These are phyloP conservation scores for Podospora pseudocomata DNA, from an alignment of 495 filamentous ascomycete genomes.

Conservation along the genomic window DNA sequence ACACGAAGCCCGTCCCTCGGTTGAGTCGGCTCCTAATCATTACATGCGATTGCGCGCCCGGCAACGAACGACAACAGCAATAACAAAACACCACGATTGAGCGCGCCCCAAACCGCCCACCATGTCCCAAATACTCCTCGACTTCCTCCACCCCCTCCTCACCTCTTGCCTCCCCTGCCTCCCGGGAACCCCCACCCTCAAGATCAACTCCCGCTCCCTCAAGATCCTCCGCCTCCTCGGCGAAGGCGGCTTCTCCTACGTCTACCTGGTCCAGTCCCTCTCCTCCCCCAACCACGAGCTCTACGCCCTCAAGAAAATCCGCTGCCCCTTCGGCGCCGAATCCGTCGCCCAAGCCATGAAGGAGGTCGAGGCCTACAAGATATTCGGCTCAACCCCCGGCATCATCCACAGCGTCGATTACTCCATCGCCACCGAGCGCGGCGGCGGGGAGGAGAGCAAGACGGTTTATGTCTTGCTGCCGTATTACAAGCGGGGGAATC, in stretches of 20 bases:
- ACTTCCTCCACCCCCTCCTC: slow-evolving; percentile 76
- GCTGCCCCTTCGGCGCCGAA: slow-evolving; percentile 94
- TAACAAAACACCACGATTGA: background rate
- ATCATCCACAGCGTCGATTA: slow-evolving; percentile 93
- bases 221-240: slow-evolving; percentile 91
- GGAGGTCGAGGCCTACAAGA: slow-evolving; percentile 92
- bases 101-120: slow-evolving; percentile 4
- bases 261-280: slow-evolving; percentile 95
- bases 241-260: slow-evolving; percentile 97
- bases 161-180: slow-evolving; percentile 95
- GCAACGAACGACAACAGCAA: background rate
- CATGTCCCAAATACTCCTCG: slow-evolving; percentile 85
- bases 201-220: slow-evolving; percentile 92
- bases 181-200: slow-evolving; percentile 84
- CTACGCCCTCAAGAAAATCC: slow-evolving; percentile 96
- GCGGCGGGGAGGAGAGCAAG: slow-evolving; percentile 58
- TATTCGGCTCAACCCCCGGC: slow-evolving; percentile 75
- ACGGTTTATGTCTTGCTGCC: slow-evolving; percentile 95
- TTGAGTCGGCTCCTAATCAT: background rate
- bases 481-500: slow-evolving; percentile 89
- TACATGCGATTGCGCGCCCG: too few species aligned
- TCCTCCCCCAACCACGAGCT: slow-evolving; percentile 63
- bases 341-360: slow-evolving; percentile 90
- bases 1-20: background rate
- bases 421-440: slow-evolving; percentile 52